These are phyloP conservation scores for Monilinia laxa DNA, from an alignment of 2,329 filamentous ascomycete genomes.

Conservation along the genomic window DNA sequence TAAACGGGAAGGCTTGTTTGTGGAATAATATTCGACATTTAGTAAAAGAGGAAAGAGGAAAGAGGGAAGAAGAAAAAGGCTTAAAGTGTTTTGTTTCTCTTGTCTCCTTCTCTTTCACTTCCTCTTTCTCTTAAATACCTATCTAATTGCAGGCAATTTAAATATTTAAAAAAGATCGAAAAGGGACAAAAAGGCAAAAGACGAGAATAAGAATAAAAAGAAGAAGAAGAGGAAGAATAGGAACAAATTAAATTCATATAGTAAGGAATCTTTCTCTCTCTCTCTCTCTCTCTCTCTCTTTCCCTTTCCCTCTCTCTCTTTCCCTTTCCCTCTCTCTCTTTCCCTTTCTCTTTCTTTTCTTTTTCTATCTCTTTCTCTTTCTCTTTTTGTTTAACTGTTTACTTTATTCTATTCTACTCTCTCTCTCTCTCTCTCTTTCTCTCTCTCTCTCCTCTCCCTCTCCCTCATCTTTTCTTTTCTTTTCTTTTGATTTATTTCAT, in stretches of 20 bases:
- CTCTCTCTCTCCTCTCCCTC: not conserved
- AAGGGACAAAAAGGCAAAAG: too few relatives aligned
- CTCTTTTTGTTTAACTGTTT: not conserved
- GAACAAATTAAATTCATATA: not conserved
- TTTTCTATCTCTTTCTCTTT: too few relatives aligned
- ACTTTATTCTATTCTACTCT: not conserved
- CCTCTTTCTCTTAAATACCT: too few relatives aligned
- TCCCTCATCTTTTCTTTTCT: not conserved
- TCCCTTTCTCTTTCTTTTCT: too few relatives aligned
- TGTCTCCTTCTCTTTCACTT: too few relatives aligned
- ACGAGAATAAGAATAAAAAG: too few relatives aligned
- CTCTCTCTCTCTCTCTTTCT: not conserved
- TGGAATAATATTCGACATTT: conserved; percentile 2
- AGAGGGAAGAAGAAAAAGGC: not conserved
- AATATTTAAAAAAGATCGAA: too few relatives aligned
- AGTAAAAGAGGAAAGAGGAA: not conserved
- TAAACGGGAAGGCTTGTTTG: conserved; percentile 16
- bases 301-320: too few relatives aligned
- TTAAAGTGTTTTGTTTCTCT: too few relatives aligned
- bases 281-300: not conserved
- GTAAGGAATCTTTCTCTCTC: conserved; percentile 11
- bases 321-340: not conserved
- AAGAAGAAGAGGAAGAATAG: not conserved
- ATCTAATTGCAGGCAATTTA: too few relatives aligned
- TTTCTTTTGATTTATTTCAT: not conserved